Evolutionary conservation across 208 protist genomes (phyloP).

Genomic region (Acanthamoeba sp.): DNA sequence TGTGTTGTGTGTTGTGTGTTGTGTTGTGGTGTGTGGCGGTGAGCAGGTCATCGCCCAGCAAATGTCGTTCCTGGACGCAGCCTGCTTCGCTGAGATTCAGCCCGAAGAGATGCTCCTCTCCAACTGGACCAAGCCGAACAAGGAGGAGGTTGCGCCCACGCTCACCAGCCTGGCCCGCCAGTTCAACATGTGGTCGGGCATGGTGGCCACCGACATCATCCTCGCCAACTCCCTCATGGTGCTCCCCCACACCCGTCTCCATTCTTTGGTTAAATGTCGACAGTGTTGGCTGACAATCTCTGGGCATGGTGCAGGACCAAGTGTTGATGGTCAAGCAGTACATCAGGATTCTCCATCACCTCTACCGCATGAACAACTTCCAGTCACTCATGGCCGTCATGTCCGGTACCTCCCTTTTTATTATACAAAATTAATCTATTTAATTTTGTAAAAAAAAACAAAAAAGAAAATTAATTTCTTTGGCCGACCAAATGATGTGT

Average conservation of each 20-base stretch:
- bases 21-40: too few species aligned
- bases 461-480: too few species aligned
- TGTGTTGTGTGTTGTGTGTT: too few species aligned
- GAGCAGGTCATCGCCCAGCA: conserved; percentile 6
- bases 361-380: conserved; percentile 49
- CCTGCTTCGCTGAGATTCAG: conserved; percentile 25
- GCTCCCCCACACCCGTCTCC: not conserved
- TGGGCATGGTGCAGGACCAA: not conserved
- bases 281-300: not conserved
- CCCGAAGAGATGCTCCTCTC: conserved; percentile 54
- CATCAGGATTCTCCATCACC: conserved; percentile 29
- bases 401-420: not conserved
- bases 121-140: conserved; percentile 46
- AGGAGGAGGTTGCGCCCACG: conserved; percentile 57
- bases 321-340: conserved; percentile 37
- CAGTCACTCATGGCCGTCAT: conserved; percentile 49
- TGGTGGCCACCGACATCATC: conserved; percentile 60
- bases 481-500: not conserved
- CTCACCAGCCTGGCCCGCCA: conserved; percentile 29
- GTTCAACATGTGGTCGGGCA: conserved; percentile 63
- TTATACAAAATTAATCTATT: not conserved
- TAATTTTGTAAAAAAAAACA: too few species aligned
- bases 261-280: not conserved
- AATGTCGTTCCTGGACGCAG: conserved; percentile 23
- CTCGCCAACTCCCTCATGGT: conserved; percentile 60